Evolutionary conservation across 2,329 filamentous ascomycete genomes (phyloP).

Genomic region (Fusarium brachygibbosum): DNA sequence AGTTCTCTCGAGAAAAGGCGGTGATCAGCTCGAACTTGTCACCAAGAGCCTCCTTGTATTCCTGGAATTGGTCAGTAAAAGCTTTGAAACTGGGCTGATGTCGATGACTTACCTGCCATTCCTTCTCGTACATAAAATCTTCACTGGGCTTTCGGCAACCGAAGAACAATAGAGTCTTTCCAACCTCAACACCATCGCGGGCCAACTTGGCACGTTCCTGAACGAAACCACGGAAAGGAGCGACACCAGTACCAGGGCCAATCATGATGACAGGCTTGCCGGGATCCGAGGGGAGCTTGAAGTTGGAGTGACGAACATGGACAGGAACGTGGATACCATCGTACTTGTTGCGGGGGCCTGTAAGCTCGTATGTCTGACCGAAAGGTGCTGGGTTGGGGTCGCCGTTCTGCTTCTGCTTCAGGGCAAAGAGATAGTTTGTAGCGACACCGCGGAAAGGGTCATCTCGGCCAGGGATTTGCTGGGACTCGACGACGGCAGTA

Average conservation of each 20-base stretch:
- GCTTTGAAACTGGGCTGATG: no score
- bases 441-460: slow-evolving; percentile 92
- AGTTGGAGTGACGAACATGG: slow-evolving; percentile 97
- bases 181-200: slow-evolving; percentile 83
- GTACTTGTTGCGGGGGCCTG: slow-evolving; percentile 94
- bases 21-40: slow-evolving; percentile 92
- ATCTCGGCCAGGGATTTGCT: slow-evolving; percentile 80
- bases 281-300: slow-evolving; percentile 97
- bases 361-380: slow-evolving; percentile 87
- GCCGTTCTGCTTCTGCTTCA: slow-evolving; percentile 97
- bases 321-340: slow-evolving; percentile 95
- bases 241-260: slow-evolving; percentile 95
- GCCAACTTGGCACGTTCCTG: slow-evolving; percentile 92
- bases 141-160: slow-evolving; percentile 90
- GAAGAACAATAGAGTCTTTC: slow-evolving; percentile 92
- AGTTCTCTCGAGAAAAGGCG: slow-evolving; percentile 90
- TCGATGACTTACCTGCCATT: slow-evolving; percentile 83
- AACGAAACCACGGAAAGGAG: slow-evolving; percentile 94
- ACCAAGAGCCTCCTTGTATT: slow-evolving; percentile 85
- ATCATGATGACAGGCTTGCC: slow-evolving; percentile 96
- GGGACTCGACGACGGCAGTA: slow-evolving; percentile 92
- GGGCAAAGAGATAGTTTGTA: slow-evolving; percentile 93
- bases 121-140: slow-evolving; percentile 91
- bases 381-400: slow-evolving; percentile 85
- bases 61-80: slow-evolving; percentile 63